Base-by-base conservation (phyloP, 1,284 basidiomycete genomes). In the Amylostereum areolatum region DNA sequence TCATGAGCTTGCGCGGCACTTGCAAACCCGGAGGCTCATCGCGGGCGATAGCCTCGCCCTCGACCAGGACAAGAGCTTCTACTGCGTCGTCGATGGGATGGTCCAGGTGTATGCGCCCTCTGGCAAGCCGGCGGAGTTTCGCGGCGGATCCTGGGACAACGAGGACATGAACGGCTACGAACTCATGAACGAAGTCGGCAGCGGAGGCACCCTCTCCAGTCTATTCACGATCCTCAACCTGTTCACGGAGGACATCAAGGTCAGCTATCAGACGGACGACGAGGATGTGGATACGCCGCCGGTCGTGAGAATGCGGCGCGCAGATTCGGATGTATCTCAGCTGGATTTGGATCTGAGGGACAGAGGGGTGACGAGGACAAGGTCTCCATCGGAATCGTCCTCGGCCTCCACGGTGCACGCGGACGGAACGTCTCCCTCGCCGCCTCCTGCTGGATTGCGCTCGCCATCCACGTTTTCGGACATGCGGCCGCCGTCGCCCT, bases 191-290 rank as follows among this genome's bases (percentile, higher is more conserved):
- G 92, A 95, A 70, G 95, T 97, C 30, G 85, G 89, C 36, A 89
- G 85, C n/a, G 41, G 41, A 12, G 41, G 41, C 8, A 43, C 41
- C 4, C 41, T 43, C 7, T 43, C 41, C 25, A 28, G 25, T 28
- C 28, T 43, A 5, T 43, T 96, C 66, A 94, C 91, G 24, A 97
- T 96, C 59, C 75, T 97, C 45, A 86, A 69, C 51, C 75, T 99
- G 43, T 99, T 99, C 69, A 99, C 97, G 1, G 96, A 99, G 66
- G 90, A 98, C 62, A 87, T 99, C 59, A 89, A 94, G 66, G 82
- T 98, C 58, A 88, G 91, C 52, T 83, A 86, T 52, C 80, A 80
- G 25, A 68, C 70, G 29, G 63, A 39, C 5, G 60, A 60, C 46
- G 57, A 55, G 34, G 59, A 60, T 12, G 46, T 55, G 30, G 55